Conservation (phyloP, 2,329 filamentous ascomycete genomes). For the Sclerotinia sclerotiorum region DNA sequence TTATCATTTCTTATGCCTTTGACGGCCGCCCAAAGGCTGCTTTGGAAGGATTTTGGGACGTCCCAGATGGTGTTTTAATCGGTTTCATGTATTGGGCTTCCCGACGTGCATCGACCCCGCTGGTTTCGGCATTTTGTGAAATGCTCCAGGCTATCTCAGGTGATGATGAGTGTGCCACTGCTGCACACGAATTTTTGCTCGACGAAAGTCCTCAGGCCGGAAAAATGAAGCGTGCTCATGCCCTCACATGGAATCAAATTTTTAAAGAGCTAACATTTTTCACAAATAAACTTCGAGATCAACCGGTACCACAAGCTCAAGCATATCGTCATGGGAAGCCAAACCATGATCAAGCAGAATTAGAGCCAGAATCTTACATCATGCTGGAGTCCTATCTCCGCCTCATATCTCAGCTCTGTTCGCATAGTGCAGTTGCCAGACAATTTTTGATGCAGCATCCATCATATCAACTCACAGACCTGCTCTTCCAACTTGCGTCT, state of each 20-base stretch:
- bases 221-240: conserved; percentile 78
- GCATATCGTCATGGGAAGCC: conserved; percentile 60
- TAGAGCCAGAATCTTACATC: conserved; percentile 88
- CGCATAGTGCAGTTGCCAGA: conserved; percentile 70
- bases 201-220: conserved; percentile 77
- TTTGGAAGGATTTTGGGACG: conserved; percentile 79
- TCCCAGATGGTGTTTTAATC: conserved; percentile 87
- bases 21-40: conserved; percentile 82
- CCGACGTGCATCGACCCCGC: conserved; percentile 87
- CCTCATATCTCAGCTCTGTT: conserved; percentile 77
- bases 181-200: conserved; percentile 84
- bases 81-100: conserved; percentile 98
- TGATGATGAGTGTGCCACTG: conserved; percentile 76
- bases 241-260: conserved; percentile 90
- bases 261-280: conserved; percentile 88
- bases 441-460: conserved; percentile 68
- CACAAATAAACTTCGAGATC: conserved; percentile 73
- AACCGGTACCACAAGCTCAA: conserved; percentile 57
- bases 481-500: conserved; percentile 76
- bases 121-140: conserved; percentile 94
- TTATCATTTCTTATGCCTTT: conserved; percentile 90
- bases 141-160: conserved; percentile 88
- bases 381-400: conserved; percentile 95
- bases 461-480: conserved; percentile 67
- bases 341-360: conserved; percentile 67